phyloP scores from a whole-genome alignment of 306 rosid species.

The Bauhinia variegata region DNA sequence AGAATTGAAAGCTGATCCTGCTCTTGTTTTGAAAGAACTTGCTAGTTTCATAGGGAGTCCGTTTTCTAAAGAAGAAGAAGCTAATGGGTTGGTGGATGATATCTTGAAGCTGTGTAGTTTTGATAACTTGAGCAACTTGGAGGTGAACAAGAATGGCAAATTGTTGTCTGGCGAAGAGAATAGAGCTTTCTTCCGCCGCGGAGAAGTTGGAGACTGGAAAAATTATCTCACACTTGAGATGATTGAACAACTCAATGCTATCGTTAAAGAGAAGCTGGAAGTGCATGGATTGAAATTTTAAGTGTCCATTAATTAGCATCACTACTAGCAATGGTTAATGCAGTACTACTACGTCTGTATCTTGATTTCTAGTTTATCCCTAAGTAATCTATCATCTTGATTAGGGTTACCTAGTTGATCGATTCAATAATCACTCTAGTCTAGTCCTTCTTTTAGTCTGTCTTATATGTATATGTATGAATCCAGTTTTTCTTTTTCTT shows the following conservation, averaged over 20 bases:
- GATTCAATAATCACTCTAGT: too few species aligned
- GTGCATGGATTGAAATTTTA: conserved; percentile 26
- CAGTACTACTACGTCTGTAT: too few species aligned
- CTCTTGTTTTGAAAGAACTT: conserved; percentile 17
- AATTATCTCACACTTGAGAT: conserved; percentile 30
- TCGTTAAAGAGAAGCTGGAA: conserved; percentile 20
- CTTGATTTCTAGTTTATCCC: too few species aligned
- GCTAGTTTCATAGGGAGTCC: conserved; percentile 45
- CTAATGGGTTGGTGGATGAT: conserved; percentile 18
- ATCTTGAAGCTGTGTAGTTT: conserved; percentile 41
- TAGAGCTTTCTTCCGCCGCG: conserved; percentile 29
- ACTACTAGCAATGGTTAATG: neutral
- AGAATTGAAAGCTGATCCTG: conserved; percentile 35
- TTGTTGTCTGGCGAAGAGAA: conserved; percentile 18
- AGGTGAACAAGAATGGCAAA: conserved; percentile 46
- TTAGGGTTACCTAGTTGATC: too few species aligned
- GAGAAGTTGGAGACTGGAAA: conserved; percentile 44
- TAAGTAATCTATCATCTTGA: too few species aligned
- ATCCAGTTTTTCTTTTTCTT: too few species aligned
- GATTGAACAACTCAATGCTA: conserved; percentile 14
- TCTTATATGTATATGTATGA: too few species aligned
- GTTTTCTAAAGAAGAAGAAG: conserved; percentile 42
- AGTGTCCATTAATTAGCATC: neutral
- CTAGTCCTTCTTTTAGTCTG: too few species aligned
- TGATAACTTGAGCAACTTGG: conserved; percentile 42